Conservation (phyloP, 78 protist species). For the Planoprotostelium fungivorum region DNA sequence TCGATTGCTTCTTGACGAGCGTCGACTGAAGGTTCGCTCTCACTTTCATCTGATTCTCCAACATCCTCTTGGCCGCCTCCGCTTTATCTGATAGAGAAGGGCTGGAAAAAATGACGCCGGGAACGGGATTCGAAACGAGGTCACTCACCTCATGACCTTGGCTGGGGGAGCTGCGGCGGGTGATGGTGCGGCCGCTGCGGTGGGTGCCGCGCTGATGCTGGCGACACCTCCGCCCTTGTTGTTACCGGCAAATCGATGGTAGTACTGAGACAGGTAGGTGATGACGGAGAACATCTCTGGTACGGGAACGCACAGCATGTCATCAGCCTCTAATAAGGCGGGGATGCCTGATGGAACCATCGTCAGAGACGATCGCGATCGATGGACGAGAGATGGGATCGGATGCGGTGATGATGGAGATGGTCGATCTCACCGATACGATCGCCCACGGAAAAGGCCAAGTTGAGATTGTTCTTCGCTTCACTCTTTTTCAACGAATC, state of each 20-base stretch:
- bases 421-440: neutral
- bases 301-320: slow-evolving; percentile 25
- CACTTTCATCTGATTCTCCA: no score
- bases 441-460: neutral
- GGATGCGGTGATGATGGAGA: neutral
- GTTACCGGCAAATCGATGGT: neutral
- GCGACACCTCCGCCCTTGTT: neutral
- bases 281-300: slow-evolving; percentile 60
- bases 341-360: slow-evolving; percentile 57
- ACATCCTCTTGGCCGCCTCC: no score
- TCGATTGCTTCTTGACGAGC: no score
- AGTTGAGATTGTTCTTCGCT: slow-evolving; percentile 35
- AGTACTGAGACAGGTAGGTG: slow-evolving; percentile 56
- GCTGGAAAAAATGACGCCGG: no score
- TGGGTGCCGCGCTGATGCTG: neutral
- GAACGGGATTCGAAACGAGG: no score
- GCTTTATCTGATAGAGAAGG: no score
- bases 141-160: no score
- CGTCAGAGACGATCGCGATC: slow-evolving; percentile 36
- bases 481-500: neutral
- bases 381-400: neutral
- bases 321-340: slow-evolving; percentile 67
- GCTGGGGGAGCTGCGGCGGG: no score
- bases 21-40: no score
- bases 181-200: no score